These are phyloP conservation scores for Penicillium nordicum DNA, from an alignment of 2,329 filamentous ascomycete species.

Conservation along the genomic window DNA sequence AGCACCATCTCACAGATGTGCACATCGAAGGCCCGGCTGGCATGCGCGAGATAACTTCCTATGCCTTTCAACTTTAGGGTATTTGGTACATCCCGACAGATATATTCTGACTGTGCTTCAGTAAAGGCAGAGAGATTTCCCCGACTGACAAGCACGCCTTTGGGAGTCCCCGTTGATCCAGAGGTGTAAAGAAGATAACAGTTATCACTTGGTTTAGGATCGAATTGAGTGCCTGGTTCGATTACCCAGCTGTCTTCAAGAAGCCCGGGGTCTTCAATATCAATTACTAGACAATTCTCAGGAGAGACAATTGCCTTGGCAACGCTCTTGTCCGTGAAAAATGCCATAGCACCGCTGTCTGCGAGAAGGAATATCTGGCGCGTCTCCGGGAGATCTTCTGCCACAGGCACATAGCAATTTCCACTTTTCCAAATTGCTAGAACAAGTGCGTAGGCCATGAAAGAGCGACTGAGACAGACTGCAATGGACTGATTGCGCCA, in stretches of 20 bases:
- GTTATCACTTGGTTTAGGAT: neutral
- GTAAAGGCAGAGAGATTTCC: constrained; percentile 12
- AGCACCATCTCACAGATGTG: constrained; percentile 17
- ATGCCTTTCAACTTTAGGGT: constrained; percentile 6
- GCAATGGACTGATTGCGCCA: constrained; percentile 1
- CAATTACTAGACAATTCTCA: neutral
- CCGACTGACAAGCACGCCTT: constrained; percentile 12
- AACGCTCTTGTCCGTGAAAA: constrained; percentile 1
- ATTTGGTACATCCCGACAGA: constrained; percentile 12
- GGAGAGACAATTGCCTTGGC: neutral
- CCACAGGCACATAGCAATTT: constrained; percentile 13
- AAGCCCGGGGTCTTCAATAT: neutral
- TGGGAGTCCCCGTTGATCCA: constrained; percentile 13
- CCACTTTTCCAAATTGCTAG: constrained; percentile 13
- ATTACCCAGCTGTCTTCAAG: neutral
- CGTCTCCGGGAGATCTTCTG: constrained; percentile 11
- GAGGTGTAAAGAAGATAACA: constrained; percentile 13
- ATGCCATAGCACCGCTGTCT: constrained; percentile 1
- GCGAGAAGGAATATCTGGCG: constrained; percentile 4
- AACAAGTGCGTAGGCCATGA: constrained; percentile 9
- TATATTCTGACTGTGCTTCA: constrained; percentile 8
- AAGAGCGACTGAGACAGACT: constrained; percentile 4
- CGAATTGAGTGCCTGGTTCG: neutral
- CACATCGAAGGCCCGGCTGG: constrained; percentile 16
- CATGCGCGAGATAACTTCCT: constrained; percentile 15